Conservation (phyloP, 192 early-diverging fungal genomes). For the Coemansia sp. region DNA sequence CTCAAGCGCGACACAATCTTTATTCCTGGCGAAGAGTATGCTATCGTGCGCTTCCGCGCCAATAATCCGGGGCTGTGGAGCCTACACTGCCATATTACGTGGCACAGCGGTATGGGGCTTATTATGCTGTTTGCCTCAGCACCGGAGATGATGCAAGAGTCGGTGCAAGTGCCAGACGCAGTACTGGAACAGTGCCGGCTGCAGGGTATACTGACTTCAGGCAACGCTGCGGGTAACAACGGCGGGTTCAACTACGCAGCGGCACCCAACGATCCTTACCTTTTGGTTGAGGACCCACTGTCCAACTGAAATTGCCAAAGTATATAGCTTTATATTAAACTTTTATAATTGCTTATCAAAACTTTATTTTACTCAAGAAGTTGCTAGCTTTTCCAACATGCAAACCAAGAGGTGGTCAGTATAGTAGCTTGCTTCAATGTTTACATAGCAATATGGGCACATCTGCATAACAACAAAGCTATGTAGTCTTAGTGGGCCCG, state of each 20-base stretch:
- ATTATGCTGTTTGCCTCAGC: constrained; percentile 67
- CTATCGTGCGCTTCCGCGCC: constrained; percentile 69
- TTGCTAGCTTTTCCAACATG: not conserved
- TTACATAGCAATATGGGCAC: not conserved
- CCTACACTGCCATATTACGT: constrained; percentile 77
- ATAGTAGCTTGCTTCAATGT: not conserved
- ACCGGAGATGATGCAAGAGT: constrained; percentile 56
- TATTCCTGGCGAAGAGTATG: constrained; percentile 59
- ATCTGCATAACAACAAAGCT: not conserved
- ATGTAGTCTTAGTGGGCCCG: not conserved
- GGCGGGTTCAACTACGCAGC: constrained; percentile 25
- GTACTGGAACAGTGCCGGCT: constrained; percentile 60
- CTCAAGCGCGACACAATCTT: constrained; percentile 64
- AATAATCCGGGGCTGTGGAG: constrained; percentile 83
- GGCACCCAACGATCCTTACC: constrained; percentile 16
- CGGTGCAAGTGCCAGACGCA: constrained; percentile 23
- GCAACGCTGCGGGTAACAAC: constrained; percentile 74
- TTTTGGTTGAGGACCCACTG: not conserved
- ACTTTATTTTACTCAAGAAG: not conserved
- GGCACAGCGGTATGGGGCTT: constrained; percentile 64
- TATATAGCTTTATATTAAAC: not conserved
- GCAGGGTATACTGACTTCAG: constrained; percentile 56
- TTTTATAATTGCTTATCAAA: not conserved
- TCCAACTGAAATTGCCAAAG: not conserved
- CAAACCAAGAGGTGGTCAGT: not conserved